Evolutionary conservation across 441 rosid species (phyloP), one percentile per base, ranked within the genome.

Genomic region (Euphorbia schlechtendalii): DNA sequence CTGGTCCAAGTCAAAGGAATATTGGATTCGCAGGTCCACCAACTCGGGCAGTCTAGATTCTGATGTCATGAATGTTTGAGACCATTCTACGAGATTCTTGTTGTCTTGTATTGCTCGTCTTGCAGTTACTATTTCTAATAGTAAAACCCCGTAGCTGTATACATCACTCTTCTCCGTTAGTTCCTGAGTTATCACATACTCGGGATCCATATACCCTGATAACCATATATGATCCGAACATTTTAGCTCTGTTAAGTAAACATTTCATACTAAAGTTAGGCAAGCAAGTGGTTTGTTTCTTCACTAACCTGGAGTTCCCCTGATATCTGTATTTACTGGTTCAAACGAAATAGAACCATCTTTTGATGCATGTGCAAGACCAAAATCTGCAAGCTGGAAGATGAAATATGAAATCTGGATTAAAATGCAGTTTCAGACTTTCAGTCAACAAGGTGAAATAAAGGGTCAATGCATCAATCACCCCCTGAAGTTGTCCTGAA

Each of bases 161-260:
- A 91, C 75, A 72, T 94, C 98, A 62, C 98, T 94, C 76, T 89
- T 94, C 83, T 94, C 89, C 0, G 91, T 94, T 67, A 91, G 89
- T 74, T 94, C 89, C 69, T 84, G 96, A 30, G 93, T 86, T 69
- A 86, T 77, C 66, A 87, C 82, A 46, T 90, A 90, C 76, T 90
- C 97, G 30, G 96, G 99, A 78, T 94, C 97, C 88, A 94, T 87
- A 61, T 90, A 90, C 72, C 97, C 99, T 93, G 92, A 66, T 77
- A 78, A 20, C 45, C 57, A 63, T 61, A 8, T 51, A 49, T 25
- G 56, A 36, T 67, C 40, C 59, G 51, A 64, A 52, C 64, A 54
- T n/a, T 64, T 43, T 40, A 24, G 65, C 40, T 24, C 36, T 9
- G 5, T 36, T 3, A 14, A 49, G 21, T 2, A 68, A 24, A 57